Evolutionary conservation across 1,139 yeast species (phyloP).

Genomic region (Yamadazyma conglobata): DNA sequence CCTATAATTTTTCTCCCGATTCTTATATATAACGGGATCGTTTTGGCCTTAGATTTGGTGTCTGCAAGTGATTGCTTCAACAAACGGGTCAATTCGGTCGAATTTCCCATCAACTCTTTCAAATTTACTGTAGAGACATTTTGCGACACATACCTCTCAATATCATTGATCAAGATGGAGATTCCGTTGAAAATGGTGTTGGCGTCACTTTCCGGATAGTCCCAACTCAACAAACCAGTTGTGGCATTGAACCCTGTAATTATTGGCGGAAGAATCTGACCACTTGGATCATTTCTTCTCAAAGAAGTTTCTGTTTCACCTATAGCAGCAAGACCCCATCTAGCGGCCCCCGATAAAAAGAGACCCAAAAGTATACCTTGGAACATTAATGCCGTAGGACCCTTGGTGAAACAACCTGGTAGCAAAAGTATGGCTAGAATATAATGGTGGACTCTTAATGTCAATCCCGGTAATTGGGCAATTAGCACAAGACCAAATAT

Average conservation of each 20-base stretch:
- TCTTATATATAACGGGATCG: constrained; percentile 48
- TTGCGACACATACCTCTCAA: constrained; percentile 67
- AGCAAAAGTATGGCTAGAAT: constrained; percentile 72
- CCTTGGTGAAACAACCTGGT: constrained; percentile 85
- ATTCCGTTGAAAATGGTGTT: constrained; percentile 36
- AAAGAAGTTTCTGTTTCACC: constrained; percentile 72
- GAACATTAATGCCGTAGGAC: constrained; percentile 63
- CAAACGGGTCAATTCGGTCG: constrained; percentile 32
- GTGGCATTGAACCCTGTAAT: constrained; percentile 19
- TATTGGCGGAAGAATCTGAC: constrained; percentile 56
- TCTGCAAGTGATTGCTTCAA: constrained; percentile 25
- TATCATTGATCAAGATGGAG: constrained; percentile 71
- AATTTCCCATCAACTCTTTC: constrained; percentile 24
- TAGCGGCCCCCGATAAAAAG: constrained; percentile 76
- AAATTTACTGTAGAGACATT: constrained; percentile 39
- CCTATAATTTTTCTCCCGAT: constrained; percentile 50
- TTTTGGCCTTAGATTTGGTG: constrained; percentile 7
- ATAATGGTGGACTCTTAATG: constrained; percentile 85
- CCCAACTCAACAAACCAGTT: constrained; percentile 1
- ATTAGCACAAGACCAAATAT: constrained; percentile 45
- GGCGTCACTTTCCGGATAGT: constrained; percentile 5
- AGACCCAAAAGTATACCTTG: constrained; percentile 85
- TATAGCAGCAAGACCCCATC: constrained; percentile 93
- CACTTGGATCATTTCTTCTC: constrained; percentile 73
- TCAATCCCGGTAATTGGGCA: constrained; percentile 61